Evolutionary conservation across 768 basidiomycete species (phyloP), one percentile per base, ranked within the genome.

Genomic region (Cystofilobasidium bisporidii): DNA sequence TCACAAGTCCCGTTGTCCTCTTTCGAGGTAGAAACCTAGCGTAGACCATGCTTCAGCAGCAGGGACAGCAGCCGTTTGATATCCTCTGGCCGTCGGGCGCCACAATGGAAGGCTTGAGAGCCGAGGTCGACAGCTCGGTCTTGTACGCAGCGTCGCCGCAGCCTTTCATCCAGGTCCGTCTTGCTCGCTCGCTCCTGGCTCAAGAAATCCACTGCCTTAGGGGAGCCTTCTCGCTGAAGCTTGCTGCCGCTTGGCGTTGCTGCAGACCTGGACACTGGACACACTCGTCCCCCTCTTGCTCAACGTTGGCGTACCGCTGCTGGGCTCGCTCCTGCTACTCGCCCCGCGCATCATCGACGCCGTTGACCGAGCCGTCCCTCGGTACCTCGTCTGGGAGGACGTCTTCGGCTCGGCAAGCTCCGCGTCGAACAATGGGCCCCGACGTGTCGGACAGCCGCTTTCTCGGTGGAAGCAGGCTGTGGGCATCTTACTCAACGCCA

Each of bases 321-420:
- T 50, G 17, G 41, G 45, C 45, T 2, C 47, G 43, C 10, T 20
- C 12, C 3, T 22, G 1, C 45, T 62, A 28, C 9, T 50, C 61
- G 26, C 33, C 18, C 61, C 61, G 18, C 11, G 43, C 4, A 0
- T 48, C 20, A 20, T 47, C 8, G 4, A 11, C 45, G 28, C 45
- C 1, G 10, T 14, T 32, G 14, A 47, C 61, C 32, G 26, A 15
- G 24, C 2, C 9, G 45, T 47, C 3, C 53, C 53, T 9, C 26
- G 30, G 14, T 62, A 43, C 47, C 32, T 62, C 5, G 33, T 47
- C 30, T 62, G 47, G 43, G 43, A 48, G 18, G 61, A 62, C 33
- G 33, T 62, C 32, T 28, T 50, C 11, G 45, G 28, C 18, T 12
- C 26, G 18, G 11, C 61, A 4, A 30, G 50, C 4, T 17, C 14